Percentiles rank a stretch among this genome's conserved stretches.
Conservation (phyloP, 2,329 filamentous ascomycete genomes). For the Ophiostoma fasciatum region DNA sequence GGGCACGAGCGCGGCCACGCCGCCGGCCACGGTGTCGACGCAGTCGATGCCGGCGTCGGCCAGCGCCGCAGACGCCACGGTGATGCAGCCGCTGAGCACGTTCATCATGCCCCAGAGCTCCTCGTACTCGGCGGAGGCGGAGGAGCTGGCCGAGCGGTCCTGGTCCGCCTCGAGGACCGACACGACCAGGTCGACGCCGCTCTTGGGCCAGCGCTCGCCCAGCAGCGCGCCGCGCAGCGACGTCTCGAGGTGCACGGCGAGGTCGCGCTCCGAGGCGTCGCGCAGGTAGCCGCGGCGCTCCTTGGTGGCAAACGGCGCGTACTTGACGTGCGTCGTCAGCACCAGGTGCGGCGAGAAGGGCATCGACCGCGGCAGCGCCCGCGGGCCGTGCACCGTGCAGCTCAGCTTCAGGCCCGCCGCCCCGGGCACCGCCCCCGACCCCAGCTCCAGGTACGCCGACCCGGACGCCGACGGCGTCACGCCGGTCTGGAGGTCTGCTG, state of each 20-base stretch:
- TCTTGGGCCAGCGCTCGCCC: slow-evolving; percentile 95
- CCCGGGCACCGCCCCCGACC: slow-evolving; percentile 26
- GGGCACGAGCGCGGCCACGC: slow-evolving; percentile 66
- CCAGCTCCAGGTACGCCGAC: slow-evolving; percentile 70
- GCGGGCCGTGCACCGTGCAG: slow-evolving; percentile 85
- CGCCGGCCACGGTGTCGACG: slow-evolving; percentile 77
- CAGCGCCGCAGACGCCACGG: slow-evolving; percentile 81
- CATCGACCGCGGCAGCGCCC: slow-evolving; percentile 76
- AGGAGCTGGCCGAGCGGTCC: slow-evolving; percentile 34
- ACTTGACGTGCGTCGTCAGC: slow-evolving; percentile 87
- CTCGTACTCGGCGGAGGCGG: slow-evolving; percentile 25
- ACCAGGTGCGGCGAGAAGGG: slow-evolving; percentile 88
- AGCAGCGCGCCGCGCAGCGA: slow-evolving; percentile 81
- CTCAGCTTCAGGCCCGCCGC: slow-evolving; percentile 65
- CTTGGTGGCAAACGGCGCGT: slow-evolving; percentile 82
- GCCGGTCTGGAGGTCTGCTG: slow-evolving; percentile 71
- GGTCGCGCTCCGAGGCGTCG: slow-evolving; percentile 73
- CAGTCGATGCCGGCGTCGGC: slow-evolving; percentile 93
- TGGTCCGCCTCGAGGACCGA: slow-evolving; percentile 91
- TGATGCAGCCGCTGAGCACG: slow-evolving; percentile 81
- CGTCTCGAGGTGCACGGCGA: slow-evolving; percentile 82
- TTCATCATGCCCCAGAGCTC: slow-evolving; percentile 82
- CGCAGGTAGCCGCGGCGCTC: slow-evolving; percentile 73
- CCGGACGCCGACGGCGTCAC: slow-evolving; percentile 87
- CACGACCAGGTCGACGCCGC: slow-evolving; percentile 85